Conservation (phyloP, 2,329 filamentous ascomycete genomes). For the Cercospora beticola region DNA sequence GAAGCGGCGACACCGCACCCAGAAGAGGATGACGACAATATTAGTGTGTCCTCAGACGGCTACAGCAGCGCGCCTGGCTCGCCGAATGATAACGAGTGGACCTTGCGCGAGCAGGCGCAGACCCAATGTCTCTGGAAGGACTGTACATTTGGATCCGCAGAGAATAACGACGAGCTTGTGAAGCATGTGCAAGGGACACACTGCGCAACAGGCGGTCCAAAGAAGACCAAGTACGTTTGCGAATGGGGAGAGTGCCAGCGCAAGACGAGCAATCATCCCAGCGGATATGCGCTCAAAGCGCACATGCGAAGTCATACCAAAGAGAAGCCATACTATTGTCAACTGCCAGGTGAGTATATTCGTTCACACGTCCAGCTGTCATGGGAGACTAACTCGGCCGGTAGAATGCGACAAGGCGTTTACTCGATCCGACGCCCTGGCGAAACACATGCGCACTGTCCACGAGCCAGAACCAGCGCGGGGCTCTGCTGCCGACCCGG, state of each 20-base stretch:
- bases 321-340: conserved; percentile 98
- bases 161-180: conserved; percentile 54
- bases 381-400: conserved; percentile 15
- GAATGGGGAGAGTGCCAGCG: conserved; percentile 89
- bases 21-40: conserved; percentile 55
- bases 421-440: conserved; percentile 89
- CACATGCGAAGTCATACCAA: conserved; percentile 97
- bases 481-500: conserved; percentile 64
- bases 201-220: conserved; percentile 66
- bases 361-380: background rate
- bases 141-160: conserved; percentile 49
- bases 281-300: conserved; percentile 90
- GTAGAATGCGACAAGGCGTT: conserved; percentile 96
- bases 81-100: conserved; percentile 47
- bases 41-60: conserved; percentile 75
- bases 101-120: conserved; percentile 43
- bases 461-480: conserved; percentile 88
- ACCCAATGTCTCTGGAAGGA: conserved; percentile 54
- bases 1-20: conserved; percentile 30
- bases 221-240: conserved; percentile 97
- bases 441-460: conserved; percentile 98
- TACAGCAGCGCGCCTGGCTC: conserved; percentile 70
- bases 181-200: conserved; percentile 75
- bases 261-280: conserved; percentile 89
- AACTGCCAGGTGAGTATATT: conserved; percentile 72